These are phyloP conservation scores for Trichoderma guizhouense DNA, from an alignment of 2,329 filamentous ascomycete genomes.

Conservation along the genomic window DNA sequence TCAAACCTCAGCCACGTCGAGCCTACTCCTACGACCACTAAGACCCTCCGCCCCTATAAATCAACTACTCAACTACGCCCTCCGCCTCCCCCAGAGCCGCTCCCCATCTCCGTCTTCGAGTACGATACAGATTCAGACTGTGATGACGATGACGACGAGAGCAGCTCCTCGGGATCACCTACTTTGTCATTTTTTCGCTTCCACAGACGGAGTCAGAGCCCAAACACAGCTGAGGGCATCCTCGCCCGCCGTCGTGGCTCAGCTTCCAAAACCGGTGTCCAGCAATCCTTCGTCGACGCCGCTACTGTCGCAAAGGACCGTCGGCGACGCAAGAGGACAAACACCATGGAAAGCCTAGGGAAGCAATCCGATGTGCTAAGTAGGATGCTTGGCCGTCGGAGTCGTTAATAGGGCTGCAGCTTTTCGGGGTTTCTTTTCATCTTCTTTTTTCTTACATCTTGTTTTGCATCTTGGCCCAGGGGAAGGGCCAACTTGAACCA, in stretches of 20 bases:
- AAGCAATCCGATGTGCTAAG: slow-evolving; percentile 33
- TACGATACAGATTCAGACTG: slow-evolving; percentile 44
- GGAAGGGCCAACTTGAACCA: neutral
- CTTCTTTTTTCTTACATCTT: neutral
- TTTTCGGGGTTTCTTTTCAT: neutral
- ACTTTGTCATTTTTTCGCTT: slow-evolving; percentile 44
- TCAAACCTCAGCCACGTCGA: neutral
- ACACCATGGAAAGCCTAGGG: neutral
- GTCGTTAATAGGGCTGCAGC: neutral
- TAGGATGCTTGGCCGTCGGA: slow-evolving; percentile 37
- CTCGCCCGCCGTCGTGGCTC: slow-evolving; percentile 16
- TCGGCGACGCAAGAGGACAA: slow-evolving; percentile 13
- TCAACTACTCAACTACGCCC: slow-evolving; percentile 26
- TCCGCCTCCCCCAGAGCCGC: slow-evolving; percentile 23
- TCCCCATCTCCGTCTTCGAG: slow-evolving; percentile 47
- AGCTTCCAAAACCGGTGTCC: neutral
- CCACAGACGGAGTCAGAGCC: slow-evolving; percentile 35
- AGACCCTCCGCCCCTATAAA: slow-evolving; percentile 26
- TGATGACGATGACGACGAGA: slow-evolving; percentile 24
- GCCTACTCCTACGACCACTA: neutral
- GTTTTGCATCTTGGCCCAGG: neutral
- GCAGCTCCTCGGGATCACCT: slow-evolving; percentile 17
- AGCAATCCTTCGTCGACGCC: neutral
- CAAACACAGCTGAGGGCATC: slow-evolving; percentile 25
- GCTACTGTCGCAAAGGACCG: slow-evolving; percentile 2